A percentile compares a stretch with the other conserved stretches of the same genome.
phyloP scores from a whole-genome alignment of 2,329 filamentous ascomycete genomes.

The Venturia oleaginea region DNA sequence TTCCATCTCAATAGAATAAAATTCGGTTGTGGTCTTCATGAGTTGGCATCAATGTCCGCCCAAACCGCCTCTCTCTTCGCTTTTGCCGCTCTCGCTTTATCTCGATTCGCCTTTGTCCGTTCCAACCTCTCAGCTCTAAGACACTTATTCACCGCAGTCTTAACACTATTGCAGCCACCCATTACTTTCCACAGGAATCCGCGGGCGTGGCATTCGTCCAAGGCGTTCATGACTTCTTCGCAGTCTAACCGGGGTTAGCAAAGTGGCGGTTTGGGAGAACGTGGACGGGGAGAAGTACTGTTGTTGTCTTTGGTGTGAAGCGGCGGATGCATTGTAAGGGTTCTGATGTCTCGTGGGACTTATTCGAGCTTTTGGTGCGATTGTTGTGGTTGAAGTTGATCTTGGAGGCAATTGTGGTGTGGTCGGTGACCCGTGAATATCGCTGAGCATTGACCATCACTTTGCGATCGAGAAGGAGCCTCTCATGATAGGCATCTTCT shows the following conservation, averaged over 20 bases:
- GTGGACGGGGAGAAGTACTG: slow-evolving; percentile 42
- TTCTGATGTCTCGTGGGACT: slow-evolving; percentile 10
- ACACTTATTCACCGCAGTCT: slow-evolving; percentile 76
- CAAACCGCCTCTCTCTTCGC: slow-evolving; percentile 67
- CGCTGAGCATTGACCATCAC: slow-evolving; percentile 9
- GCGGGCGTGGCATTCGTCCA: slow-evolving; percentile 88
- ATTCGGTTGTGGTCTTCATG: slow-evolving; percentile 26
- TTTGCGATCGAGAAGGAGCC: neutral
- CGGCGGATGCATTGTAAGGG: slow-evolving; percentile 80
- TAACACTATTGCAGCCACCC: slow-evolving; percentile 83
- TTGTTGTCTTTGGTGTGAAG: slow-evolving; percentile 86
- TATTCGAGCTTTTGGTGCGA: slow-evolving; percentile 14
- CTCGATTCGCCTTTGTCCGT: slow-evolving; percentile 67
- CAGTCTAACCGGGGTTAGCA: slow-evolving; percentile 53
- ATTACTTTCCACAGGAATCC: slow-evolving; percentile 89
- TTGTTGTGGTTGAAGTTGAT: slow-evolving; percentile 10
- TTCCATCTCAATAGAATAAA: no score
- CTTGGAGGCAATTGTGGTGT: slow-evolving; percentile 1
- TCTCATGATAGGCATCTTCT: neutral
- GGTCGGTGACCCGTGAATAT: slow-evolving; percentile 6
- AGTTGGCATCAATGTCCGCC: slow-evolving; percentile 68
- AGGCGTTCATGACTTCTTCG: slow-evolving; percentile 84
- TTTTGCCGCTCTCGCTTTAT: slow-evolving; percentile 57
- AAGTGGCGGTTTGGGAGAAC: slow-evolving; percentile 2
- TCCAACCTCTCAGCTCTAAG: slow-evolving; percentile 71